Conservation (phyloP, 2,329 filamentous ascomycete genomes). For the Microcyclospora tardicrescens region DNA sequence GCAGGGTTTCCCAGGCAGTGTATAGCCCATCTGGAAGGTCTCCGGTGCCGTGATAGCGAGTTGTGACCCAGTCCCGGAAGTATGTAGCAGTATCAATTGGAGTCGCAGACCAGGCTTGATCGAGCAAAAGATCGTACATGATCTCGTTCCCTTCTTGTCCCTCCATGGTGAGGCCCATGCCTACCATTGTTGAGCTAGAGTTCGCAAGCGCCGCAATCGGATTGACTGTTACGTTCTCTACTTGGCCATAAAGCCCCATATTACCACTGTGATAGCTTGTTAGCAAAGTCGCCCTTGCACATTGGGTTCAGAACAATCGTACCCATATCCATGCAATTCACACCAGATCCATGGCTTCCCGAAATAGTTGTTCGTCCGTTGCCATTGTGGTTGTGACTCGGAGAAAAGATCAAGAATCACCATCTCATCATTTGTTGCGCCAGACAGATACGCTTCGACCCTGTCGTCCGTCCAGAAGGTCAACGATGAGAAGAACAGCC, state of each 20-base stretch:
- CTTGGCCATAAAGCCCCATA: slow-evolving; percentile 36
- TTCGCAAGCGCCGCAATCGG: slow-evolving; percentile 32
- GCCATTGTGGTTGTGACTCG: slow-evolving; percentile 39
- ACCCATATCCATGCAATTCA: slow-evolving; percentile 38
- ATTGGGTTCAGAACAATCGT: no score
- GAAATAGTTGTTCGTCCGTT: slow-evolving; percentile 36
- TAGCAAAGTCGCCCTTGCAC: no score
- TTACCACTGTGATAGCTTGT: background rate
- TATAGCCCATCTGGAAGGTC: slow-evolving; percentile 22
- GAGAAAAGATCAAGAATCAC: slow-evolving; percentile 40
- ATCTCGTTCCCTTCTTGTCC: slow-evolving; percentile 42
- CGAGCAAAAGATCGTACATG: slow-evolving; percentile 38
- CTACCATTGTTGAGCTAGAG: slow-evolving; percentile 30
- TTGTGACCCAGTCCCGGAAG: slow-evolving; percentile 34
- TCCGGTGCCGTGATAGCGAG: slow-evolving; percentile 26
- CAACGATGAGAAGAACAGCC: slow-evolving; percentile 35
- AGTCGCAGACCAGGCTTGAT: slow-evolving; percentile 36
- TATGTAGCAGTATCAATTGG: slow-evolving; percentile 34
- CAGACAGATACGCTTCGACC: slow-evolving; percentile 38
- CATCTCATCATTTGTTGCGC: slow-evolving; percentile 35
- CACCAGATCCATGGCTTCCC: slow-evolving; percentile 45
- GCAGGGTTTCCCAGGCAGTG: slow-evolving; percentile 35
- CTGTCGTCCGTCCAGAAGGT: slow-evolving; percentile 34
- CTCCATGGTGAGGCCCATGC: slow-evolving; percentile 38
- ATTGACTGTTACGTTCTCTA: slow-evolving; percentile 36